Evolutionary conservation across 2,329 filamentous ascomycete species (phyloP).

Genomic region (Fusarium caatingaense): DNA sequence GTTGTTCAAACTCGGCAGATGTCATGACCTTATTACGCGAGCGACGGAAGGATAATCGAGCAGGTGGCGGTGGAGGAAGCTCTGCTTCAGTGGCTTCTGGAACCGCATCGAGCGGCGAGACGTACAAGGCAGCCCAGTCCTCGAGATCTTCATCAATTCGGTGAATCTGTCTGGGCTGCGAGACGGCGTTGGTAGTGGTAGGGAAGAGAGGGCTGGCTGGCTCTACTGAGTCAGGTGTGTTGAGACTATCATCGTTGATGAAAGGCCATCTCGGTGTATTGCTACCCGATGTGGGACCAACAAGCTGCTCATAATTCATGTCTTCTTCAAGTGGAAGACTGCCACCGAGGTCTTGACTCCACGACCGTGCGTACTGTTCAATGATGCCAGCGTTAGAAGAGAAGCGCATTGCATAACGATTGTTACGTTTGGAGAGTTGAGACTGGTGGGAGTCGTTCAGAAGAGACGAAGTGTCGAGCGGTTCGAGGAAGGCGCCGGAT

Average conservation of each 20-base stretch:
- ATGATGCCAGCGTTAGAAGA: conserved; percentile 28
- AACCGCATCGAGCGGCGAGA: conserved; percentile 1
- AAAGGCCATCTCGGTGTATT: conserved; percentile 29
- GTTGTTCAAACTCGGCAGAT: conserved; percentile 17
- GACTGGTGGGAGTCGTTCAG: background rate
- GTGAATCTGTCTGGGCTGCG: background rate
- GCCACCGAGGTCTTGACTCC: background rate
- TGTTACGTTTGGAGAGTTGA: background rate
- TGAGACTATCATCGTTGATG: conserved; percentile 27
- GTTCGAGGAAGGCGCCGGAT: background rate
- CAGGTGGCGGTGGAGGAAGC: background rate
- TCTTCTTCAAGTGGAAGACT: background rate
- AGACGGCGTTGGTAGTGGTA: background rate
- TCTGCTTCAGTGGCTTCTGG: background rate
- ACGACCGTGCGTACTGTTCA: conserved; percentile 23
- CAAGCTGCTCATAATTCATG: background rate
- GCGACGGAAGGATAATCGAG: background rate
- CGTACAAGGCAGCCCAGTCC: conserved; percentile 9
- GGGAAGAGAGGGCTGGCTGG: conserved; percentile 1
- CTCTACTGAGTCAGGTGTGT: background rate
- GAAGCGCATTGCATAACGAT: conserved; percentile 4
- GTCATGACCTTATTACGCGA: conserved; percentile 21
- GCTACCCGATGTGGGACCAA: background rate
- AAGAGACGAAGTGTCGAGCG: background rate
- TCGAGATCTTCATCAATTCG: conserved; percentile 11